phyloP scores from a whole-genome alignment of 192 early-diverging fungal species.

The Umbelopsis vinacea region DNA sequence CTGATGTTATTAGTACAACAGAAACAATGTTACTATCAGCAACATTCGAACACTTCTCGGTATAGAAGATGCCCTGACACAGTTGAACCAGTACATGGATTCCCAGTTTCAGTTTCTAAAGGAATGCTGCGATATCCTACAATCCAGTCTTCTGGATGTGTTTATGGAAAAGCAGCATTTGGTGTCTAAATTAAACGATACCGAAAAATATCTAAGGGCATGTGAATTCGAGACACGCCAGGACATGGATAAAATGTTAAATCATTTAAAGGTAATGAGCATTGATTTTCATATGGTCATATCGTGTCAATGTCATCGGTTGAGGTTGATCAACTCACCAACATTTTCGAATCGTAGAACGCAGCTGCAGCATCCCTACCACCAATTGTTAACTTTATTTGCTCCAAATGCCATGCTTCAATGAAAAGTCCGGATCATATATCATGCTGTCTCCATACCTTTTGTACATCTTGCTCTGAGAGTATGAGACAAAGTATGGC shows the following conservation, averaged over 20 bases:
- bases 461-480: neutral
- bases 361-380: neutral
- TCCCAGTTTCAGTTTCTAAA: conserved; percentile 5
- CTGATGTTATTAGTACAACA: neutral
- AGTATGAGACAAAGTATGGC: neutral
- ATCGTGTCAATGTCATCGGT: neutral
- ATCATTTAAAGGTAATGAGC: neutral
- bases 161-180: conserved; percentile 14
- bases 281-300: neutral
- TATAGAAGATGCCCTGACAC: neutral
- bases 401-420: neutral
- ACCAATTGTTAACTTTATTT: neutral
- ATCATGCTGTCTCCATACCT: neutral
- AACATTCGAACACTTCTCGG: neutral
- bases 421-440: conserved; percentile 3
- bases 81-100: neutral
- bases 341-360: neutral
- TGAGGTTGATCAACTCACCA: neutral
- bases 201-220: neutral
- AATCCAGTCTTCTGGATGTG: neutral
- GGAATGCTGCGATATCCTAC: conserved; percentile 17
- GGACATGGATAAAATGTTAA: neutral
- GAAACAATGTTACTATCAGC: conserved; percentile 2
- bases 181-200: neutral
- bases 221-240: conserved; percentile 6